A percentile compares a stretch with the other conserved stretches of the same genome.
phyloP scores from a whole-genome alignment of 768 basidiomycete genomes.

The Mycena polygramma region DNA sequence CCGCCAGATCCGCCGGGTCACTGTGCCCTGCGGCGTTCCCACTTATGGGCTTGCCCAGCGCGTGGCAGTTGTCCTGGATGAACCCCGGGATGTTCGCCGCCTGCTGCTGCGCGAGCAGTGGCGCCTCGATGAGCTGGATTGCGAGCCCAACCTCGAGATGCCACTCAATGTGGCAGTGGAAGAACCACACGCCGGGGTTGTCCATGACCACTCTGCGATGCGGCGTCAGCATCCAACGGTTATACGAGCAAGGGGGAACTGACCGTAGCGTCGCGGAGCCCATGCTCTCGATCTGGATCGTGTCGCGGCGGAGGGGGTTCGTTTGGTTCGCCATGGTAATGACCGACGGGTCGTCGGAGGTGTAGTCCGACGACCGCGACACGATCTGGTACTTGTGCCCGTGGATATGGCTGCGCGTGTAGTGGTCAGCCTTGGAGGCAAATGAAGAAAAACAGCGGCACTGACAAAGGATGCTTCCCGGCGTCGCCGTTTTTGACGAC shows the following conservation, averaged over 20 bases:
- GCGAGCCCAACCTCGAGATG: constrained; percentile 89
- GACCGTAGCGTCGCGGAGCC: constrained; percentile 77
- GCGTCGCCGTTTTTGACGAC: constrained; percentile 79
- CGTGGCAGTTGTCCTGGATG: constrained; percentile 80
- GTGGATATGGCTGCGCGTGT: constrained; percentile 80
- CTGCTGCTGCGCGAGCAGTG: constrained; percentile 73
- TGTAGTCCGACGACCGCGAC: constrained; percentile 76
- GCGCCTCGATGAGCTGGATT: constrained; percentile 87
- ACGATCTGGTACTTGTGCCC: constrained; percentile 92
- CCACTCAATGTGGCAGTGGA: constrained; percentile 92
- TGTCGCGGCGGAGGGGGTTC: constrained; percentile 96
- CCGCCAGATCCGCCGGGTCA: constrained; percentile 75
- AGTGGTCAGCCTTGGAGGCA: background rate
- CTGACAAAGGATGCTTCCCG: constrained; percentile 89
- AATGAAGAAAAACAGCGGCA: background rate
- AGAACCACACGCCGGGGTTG: constrained; percentile 93
- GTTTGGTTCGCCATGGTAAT: constrained; percentile 82
- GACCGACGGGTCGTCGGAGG: constrained; percentile 76
- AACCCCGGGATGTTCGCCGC: constrained; percentile 63
- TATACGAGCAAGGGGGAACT: background rate
- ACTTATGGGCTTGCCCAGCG: constrained; percentile 66
- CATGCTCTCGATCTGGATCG: constrained; percentile 79
- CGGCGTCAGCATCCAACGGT: background rate
- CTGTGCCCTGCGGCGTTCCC: constrained; percentile 93
- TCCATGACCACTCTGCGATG: constrained; percentile 73